These are phyloP conservation scores for Ophiostoma perfectum DNA, from an alignment of 2,329 filamentous ascomycete genomes.

Conservation along the genomic window DNA sequence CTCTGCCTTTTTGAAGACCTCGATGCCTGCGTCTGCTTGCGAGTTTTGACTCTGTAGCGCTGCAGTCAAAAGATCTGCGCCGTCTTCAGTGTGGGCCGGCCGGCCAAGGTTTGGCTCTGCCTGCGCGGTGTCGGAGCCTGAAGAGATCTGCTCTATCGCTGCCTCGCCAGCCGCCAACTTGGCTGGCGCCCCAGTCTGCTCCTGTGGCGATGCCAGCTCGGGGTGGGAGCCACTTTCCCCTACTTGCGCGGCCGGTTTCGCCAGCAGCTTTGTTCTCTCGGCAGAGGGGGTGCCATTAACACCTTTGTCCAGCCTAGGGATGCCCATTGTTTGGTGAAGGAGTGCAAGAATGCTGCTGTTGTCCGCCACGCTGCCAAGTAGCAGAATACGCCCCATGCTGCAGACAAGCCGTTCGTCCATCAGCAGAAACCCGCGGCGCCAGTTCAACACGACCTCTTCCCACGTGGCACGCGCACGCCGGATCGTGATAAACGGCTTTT, in stretches of 20 bases:
- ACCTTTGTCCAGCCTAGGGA: constrained; percentile 49
- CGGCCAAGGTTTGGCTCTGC: neutral
- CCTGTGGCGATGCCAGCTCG: neutral
- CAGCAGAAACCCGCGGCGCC: constrained; percentile 62
- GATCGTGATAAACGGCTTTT: constrained; percentile 45
- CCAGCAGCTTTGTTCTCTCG: neutral
- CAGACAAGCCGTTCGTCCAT: constrained; percentile 76
- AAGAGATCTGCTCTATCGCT: too few relatives aligned
- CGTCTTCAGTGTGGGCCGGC: too few relatives aligned
- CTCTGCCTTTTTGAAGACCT: neutral
- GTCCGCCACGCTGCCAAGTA: constrained; percentile 58
- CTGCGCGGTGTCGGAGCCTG: too few relatives aligned
- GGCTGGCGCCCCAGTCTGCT: neutral
- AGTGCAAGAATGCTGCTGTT: constrained; percentile 68
- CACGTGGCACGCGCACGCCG: constrained; percentile 69
- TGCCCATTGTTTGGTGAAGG: constrained; percentile 74
- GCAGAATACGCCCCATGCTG: constrained; percentile 73
- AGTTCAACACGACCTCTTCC: constrained; percentile 71
- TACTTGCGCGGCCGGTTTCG: neutral
- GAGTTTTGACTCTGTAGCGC: too few relatives aligned
- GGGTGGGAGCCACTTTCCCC: neutral
- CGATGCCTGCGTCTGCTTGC: too few relatives aligned
- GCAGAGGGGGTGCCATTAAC: too few relatives aligned
- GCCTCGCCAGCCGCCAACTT: too few relatives aligned
- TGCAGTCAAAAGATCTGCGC: too few relatives aligned